Evolutionary conservation across 2,329 filamentous ascomycete species (phyloP), one percentile per base, ranked within the genome.

Genomic region (Penicillium aurantiogriseum): DNA sequence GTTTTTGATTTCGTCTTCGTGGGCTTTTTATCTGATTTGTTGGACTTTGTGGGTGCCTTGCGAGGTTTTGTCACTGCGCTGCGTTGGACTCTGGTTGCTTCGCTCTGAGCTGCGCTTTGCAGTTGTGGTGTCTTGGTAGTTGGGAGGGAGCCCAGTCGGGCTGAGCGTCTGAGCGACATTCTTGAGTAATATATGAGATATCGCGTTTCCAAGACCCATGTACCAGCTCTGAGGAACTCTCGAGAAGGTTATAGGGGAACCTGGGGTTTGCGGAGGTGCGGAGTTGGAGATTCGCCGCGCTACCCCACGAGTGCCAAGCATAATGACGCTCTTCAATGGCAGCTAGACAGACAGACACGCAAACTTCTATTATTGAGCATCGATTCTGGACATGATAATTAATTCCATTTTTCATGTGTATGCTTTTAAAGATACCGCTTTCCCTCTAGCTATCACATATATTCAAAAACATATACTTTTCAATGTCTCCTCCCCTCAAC

Each of bases 111-210:
- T 44, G 69, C 57, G 19, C 38, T 58, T 40, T 66, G 62, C 23
- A 66, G 57, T 13, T 65, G 54, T 4, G 62, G 53, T 36, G 61
- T 19, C 35, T 65, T 58, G 50, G 65, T 54, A 13, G 52, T 52
- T 51, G 59, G 66, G 46, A 65, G 68, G 15, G 71, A 69, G 48
- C 72, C 74, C 33, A 82, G 73, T 44, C 82, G 78, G 42, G 79
- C 71, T 45, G 82, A 85, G 53, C 82, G 80, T 61, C 83, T 71
- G 11, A 83, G 70, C 39, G 81, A 78, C 82, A 85, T 84, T 48
- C 46, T 65, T 49, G 36, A 29, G 7, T 17, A 6, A 15, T 38
- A 10, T 31, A 35, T 25, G 19, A 8, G 29, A 23, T 33, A 10
- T 2, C 4, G 3, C 17, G 27, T 23, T 29, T 42, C 35, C 25